Base-by-base conservation (phyloP, 73 alveolate species). In the Blepharisma japonicum region DNA sequence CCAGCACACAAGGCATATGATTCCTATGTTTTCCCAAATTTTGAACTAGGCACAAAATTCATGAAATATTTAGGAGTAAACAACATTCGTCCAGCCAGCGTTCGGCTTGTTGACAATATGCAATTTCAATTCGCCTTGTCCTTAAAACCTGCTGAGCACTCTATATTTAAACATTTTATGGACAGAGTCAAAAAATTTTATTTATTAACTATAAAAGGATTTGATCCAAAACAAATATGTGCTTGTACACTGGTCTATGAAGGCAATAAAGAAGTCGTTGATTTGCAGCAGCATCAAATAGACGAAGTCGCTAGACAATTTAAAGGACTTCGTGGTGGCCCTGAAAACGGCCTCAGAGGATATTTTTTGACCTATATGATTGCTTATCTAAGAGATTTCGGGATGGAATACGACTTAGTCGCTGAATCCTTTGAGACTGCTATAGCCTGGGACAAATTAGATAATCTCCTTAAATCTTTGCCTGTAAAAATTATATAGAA, bases 321-420 rank as follows among this genome's bases (percentile, higher is more conserved):
- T 77, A 77, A 84, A 48, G 98, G 97, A 5, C 77, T 94, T 71
- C 78, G 86, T 55, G 98, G 95, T 6, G 98, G 98, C 23, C 96
- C 91, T 46, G 97, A 91, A 78, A 89, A 86, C 77, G 98, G 98
- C n/a, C 71, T 78, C 54, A 56, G 95, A 66, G 99, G 99, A 49
- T 91, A 94, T 71, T 81, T 86, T 84, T 84, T 94, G 56, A 94
- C 99, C 23, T 94, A 76, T 82, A 87, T 86, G 84, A 94, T 94
- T 81, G 98, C 99, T 23, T 92, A 92, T 83, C 25, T 92, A 6
- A 85, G 99, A 81, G 98, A 94, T 82, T 90, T 91, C 45, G 95
- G 95, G 23, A 42, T 81, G 85, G 61, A 89, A 68, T 81, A 86
- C 80, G 56, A 85, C 77, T 82, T 81, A 84, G 79, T 89, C 9